phyloP scores from a whole-genome alignment of 2,329 filamentous ascomycete genomes.

The Pseudogymnoascus sp. region DNA sequence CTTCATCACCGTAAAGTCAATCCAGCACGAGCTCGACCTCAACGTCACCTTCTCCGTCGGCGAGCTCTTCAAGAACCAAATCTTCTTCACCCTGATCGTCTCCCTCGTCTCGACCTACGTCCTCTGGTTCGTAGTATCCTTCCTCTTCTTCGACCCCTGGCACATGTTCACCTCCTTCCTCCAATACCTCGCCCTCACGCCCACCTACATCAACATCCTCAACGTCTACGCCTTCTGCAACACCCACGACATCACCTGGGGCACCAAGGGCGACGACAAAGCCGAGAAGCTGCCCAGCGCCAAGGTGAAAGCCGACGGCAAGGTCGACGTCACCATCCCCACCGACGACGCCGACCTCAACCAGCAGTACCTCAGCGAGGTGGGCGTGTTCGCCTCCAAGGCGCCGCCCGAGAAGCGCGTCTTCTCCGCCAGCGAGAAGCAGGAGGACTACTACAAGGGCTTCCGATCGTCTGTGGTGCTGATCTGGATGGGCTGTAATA shows the following conservation, averaged over 20 bases:
- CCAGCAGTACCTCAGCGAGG: slow-evolving; percentile 83
- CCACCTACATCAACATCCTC: slow-evolving; percentile 95
- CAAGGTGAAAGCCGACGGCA: slow-evolving; percentile 85
- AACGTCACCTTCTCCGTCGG: slow-evolving; percentile 56
- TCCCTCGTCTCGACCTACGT: slow-evolving; percentile 88
- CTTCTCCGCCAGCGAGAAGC: slow-evolving; percentile 58
- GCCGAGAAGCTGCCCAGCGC: slow-evolving; percentile 82
- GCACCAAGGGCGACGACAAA: slow-evolving; percentile 96
- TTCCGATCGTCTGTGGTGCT: slow-evolving; percentile 88
- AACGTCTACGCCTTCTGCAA: slow-evolving; percentile 99
- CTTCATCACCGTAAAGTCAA: slow-evolving; percentile 84
- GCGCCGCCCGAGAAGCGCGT: slow-evolving; percentile 61
- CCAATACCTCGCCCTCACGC: slow-evolving; percentile 90
- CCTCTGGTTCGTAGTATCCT: slow-evolving; percentile 82
- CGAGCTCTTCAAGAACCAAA: slow-evolving; percentile 73
- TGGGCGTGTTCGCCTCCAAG: slow-evolving; percentile 66
- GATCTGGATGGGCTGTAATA: slow-evolving; percentile 94
- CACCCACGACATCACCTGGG: slow-evolving; percentile 96
- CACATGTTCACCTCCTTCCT: slow-evolving; percentile 96
- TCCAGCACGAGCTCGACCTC: slow-evolving; percentile 59
- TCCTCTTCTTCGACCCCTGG: slow-evolving; percentile 97
- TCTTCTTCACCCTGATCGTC: slow-evolving; percentile 90
- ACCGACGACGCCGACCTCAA: slow-evolving; percentile 94
- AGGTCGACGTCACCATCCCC: slow-evolving; percentile 78
- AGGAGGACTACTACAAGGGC: slow-evolving; percentile 97